These are phyloP conservation scores for Debaryomyces sp. DNA, from an alignment of 1,139 yeast species.

Conservation along the genomic window DNA sequence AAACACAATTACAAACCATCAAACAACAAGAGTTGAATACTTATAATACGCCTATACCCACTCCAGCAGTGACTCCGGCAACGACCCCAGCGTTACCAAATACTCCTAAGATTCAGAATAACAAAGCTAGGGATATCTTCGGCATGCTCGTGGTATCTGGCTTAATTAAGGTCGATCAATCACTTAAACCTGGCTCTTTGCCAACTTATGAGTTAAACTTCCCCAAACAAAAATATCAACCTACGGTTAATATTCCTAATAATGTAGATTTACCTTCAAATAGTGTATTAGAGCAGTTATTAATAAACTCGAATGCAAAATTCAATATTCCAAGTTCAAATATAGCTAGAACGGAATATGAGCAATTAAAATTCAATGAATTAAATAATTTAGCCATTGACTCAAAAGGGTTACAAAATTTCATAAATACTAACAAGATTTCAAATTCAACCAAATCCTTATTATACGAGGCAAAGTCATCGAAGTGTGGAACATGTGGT, in stretches of 20 bases:
- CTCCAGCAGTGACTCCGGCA: slow-evolving; percentile 11
- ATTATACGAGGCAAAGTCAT: slow-evolving; percentile 64
- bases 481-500: slow-evolving; percentile 90
- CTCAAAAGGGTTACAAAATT: slow-evolving; percentile 34
- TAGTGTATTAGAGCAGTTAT: slow-evolving; percentile 37
- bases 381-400: slow-evolving; percentile 27
- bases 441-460: slow-evolving; percentile 31
- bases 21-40: slow-evolving; percentile 36
- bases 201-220: slow-evolving; percentile 40
- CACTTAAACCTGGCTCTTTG: slow-evolving; percentile 45
- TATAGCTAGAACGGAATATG: slow-evolving; percentile 35
- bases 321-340: slow-evolving; percentile 16
- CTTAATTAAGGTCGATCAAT: slow-evolving; percentile 43
- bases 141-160: slow-evolving; percentile 39
- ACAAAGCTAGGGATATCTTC: slow-evolving; percentile 29
- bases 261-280: slow-evolving; percentile 23
- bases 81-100: slow-evolving; percentile 18
- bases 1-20: slow-evolving; percentile 35
- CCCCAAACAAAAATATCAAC: slow-evolving; percentile 37
- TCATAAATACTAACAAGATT: slow-evolving; percentile 38
- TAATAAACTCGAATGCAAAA: slow-evolving; percentile 18
- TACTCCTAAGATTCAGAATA: slow-evolving; percentile 7
- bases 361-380: slow-evolving; percentile 30
- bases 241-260: slow-evolving; percentile 14
- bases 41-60: slow-evolving; percentile 14